Percentiles rank a stretch among this genome's conserved stretches.
These are phyloP conservation scores for Agaricus sinodeliciosus DNA, from an alignment of 768 basidiomycete species.

Conservation along the genomic window DNA sequence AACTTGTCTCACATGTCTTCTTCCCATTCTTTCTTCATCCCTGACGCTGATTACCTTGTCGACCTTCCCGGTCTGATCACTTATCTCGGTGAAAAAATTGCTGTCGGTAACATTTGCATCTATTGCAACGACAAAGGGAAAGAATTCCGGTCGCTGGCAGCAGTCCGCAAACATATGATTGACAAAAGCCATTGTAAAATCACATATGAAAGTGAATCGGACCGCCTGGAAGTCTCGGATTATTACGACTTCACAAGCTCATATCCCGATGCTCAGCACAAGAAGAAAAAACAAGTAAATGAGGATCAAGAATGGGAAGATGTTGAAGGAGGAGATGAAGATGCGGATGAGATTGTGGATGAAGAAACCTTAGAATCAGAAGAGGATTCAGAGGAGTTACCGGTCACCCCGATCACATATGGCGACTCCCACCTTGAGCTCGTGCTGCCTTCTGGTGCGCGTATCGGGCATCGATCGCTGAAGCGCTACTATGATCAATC, in stretches of 20 bases:
- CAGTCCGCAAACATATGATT: slow-evolving; percentile 91
- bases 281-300: slow-evolving; percentile 28
- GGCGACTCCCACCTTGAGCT: slow-evolving; percentile 84
- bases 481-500: slow-evolving; percentile 83
- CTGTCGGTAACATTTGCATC: slow-evolving; percentile 89
- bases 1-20: slow-evolving; percentile 85
- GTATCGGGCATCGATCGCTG: slow-evolving; percentile 89
- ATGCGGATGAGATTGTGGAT: slow-evolving; percentile 34
- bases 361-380: slow-evolving; percentile 15
- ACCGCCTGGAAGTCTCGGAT: slow-evolving; percentile 84
- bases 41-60: slow-evolving; percentile 85
- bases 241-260: slow-evolving; percentile 88
- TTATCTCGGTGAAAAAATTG: slow-evolving; percentile 90
- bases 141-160: slow-evolving; percentile 80
- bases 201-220: slow-evolving; percentile 75
- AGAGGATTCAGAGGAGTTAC: slow-evolving; percentile 32
- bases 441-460: slow-evolving; percentile 85
- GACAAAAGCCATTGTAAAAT: slow-evolving; percentile 98
- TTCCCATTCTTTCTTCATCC: slow-evolving; percentile 91
- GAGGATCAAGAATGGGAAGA: slow-evolving; percentile 40
- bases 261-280: slow-evolving; percentile 49
- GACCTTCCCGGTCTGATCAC: slow-evolving; percentile 76
- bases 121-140: slow-evolving; percentile 79
- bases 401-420: slow-evolving; percentile 56
- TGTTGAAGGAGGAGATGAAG: slow-evolving; percentile 38